These are phyloP conservation scores for Chlamydomonas incerta DNA, from an alignment of 139 green algal genomes.

Conservation along the genomic window DNA sequence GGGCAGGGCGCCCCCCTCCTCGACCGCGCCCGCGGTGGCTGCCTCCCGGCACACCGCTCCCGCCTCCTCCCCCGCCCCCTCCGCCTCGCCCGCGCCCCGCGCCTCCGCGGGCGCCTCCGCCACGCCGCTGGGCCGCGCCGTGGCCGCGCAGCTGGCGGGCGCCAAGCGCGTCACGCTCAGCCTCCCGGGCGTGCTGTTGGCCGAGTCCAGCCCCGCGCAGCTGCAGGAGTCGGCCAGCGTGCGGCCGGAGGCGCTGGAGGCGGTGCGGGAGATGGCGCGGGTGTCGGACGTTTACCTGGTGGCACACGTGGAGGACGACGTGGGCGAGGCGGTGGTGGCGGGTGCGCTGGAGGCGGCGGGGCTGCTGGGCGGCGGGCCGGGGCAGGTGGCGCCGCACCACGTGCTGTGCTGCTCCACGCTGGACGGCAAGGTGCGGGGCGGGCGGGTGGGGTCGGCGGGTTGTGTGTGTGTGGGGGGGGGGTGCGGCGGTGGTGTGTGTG, in stretches of 20 bases:
- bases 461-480: no score
- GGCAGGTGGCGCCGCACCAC: constrained; percentile 60
- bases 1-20: not conserved
- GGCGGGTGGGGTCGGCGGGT: no score
- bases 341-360: constrained; percentile 68
- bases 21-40: not conserved
- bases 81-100: not conserved
- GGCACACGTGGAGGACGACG: constrained; percentile 71
- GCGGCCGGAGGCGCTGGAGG: constrained; percentile 49
- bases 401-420: constrained; percentile 84
- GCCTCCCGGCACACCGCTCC: not conserved
- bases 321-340: constrained; percentile 64
- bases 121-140: constrained; percentile 36
- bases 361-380: constrained; percentile 38
- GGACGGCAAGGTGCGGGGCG: constrained; percentile 76
- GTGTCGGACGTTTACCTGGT: constrained; percentile 53
- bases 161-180: constrained; percentile 75
- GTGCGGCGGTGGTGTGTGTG: no score
- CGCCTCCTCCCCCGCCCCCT: no score
- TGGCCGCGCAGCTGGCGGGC: constrained; percentile 65
- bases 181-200: constrained; percentile 72
- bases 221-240: constrained; percentile 74
- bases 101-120: not conserved
- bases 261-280: constrained; percentile 61
- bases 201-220: constrained; percentile 60